Evolutionary conservation across 352 stramenopile genomes (phyloP), one percentile per base, ranked within the genome.

Genomic region (Globisporangium radiosum): DNA sequence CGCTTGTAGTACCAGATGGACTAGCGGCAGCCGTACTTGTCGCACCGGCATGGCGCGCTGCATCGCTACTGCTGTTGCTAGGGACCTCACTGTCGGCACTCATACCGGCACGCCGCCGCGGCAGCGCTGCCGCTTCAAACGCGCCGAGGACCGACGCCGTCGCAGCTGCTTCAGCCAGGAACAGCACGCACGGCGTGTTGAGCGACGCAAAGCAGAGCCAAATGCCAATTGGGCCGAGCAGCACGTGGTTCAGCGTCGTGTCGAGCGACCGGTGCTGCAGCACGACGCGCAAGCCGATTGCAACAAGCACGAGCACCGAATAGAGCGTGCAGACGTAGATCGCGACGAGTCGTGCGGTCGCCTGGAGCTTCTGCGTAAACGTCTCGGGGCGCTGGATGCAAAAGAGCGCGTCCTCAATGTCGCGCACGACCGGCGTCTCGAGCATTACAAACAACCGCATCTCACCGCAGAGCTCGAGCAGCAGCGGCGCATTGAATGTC

Each of bases 181-280:
- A 94, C 17, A 90, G 70, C 58, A 90, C 76, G 53, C 92, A 66
- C 33, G 85, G 83, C 19, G 83, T 91, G 58, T 92, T 87, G 3
- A 94, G 69, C 54, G 82, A 94, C 4, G 84, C 81, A 65, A 94
- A 94, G 58, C 85, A 94, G n/a, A 94, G 62, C 75, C 82, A 91
- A 37, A 94, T 72, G n/a, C 76, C 79, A 43, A 90, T 85, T 4
- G 81, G 76, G 3, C 82, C 85, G 0, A 90, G 55, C 15, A 91
- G 57, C 44, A 92, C 66, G 57, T 92, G 83, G 14, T 85, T 81
- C 48, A 92, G 58, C 47, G 82, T 88, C 19, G 69, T 82, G 9
- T 88, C 69, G 44, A 89, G 65, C 33, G 81, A 87, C 3, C 78
- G 78, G 60, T 88, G 80, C 63, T 90, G 82, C 33, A 92, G 25